Percentiles rank a stretch among this genome's conserved stretches.
Conservation (phyloP, 2,329 filamentous ascomycete species). For the Claviceps cyperi region DNA sequence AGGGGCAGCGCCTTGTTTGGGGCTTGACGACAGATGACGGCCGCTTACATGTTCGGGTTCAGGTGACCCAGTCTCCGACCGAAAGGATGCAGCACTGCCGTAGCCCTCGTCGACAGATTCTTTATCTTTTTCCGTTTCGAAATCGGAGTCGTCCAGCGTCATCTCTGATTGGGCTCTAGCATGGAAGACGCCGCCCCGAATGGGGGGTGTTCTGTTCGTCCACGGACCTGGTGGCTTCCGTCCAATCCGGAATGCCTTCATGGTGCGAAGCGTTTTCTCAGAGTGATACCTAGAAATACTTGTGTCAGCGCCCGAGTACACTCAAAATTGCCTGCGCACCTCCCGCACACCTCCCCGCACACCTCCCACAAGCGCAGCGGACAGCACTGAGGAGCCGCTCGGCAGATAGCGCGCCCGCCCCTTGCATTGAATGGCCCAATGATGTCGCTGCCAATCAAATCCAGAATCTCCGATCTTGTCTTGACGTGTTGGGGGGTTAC, state of each 20-base stretch:
- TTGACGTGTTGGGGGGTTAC: constrained; percentile 1
- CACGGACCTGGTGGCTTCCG: constrained; percentile 38
- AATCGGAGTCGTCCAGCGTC: constrained; percentile 7
- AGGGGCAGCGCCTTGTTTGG: background rate
- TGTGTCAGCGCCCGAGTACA: constrained; percentile 7
- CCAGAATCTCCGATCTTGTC: background rate
- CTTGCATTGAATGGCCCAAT: background rate
- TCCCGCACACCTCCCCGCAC: background rate
- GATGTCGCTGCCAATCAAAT: background rate
- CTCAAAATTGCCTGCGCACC: background rate
- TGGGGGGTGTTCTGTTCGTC: constrained; percentile 45
- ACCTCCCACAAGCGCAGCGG: background rate
- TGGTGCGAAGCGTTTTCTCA: constrained; percentile 34
- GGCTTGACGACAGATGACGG: background rate
- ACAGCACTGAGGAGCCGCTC: background rate
- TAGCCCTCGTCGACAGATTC: constrained; percentile 6
- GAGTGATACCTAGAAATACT: constrained; percentile 39
- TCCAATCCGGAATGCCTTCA: constrained; percentile 47
- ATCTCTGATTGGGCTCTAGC: constrained; percentile 1
- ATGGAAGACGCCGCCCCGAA: constrained; percentile 30
- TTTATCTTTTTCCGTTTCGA: constrained; percentile 5
- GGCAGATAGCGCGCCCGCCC: background rate
- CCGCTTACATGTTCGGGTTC: constrained; percentile 1
- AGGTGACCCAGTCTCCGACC: constrained; percentile 3
- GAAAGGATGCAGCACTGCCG: constrained; percentile 5